Base-by-base conservation (phyloP, 148 eudicot species). In the Tetragonia tetragonoides region DNA sequence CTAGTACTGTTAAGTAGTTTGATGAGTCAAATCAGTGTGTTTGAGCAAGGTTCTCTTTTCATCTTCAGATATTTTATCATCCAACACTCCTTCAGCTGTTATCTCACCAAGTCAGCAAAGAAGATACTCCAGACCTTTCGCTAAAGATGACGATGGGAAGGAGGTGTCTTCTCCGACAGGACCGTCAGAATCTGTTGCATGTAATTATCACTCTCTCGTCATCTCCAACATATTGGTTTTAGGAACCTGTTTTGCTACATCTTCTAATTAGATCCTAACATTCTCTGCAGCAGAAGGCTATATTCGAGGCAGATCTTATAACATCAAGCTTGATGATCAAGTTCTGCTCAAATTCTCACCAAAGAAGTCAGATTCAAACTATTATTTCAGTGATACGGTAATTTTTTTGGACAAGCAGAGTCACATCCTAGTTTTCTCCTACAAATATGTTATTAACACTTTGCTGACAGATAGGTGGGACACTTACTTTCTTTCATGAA, bases 201-300 rank as follows among this genome's bases (percentile, higher is more conserved):
- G 99, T 95, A 95, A 79, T 82, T 38, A 66, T 73, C 65, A 75
- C 67, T 70, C 54, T 57, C 66, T 63, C 70, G 54, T 70, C 64
- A 18, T 60, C 76, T 65, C 80, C 51, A 37, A 24, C 63, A 15
- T 59, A 40, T 69, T 74, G 64, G 14, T 46, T 77, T 69, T 1
- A 68, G 40, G 62, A 39, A 24, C 41, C 20, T 7, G 14, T 69
- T 24, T 66, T 23, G 39, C 12, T 21, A 20, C 41, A 60, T 73
- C 70, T 81, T 83, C 83, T 88, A 78, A 87, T 87, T 86, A 80
- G 85, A 79, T 84, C 51, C 76, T 78, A 84, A 87, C 86, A 72
- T 91, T 93, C 78, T 82, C 79, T 90, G 97, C 99, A 95, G 99
- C 99, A 91, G 99, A 95, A 88, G 92, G 91, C 84, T 89, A 87